Evolutionary conservation across 352 stramenopile genomes (phyloP), one percentile per base, ranked within the genome.

Genomic region (Hyaloperonospora arabidopsidis): DNA sequence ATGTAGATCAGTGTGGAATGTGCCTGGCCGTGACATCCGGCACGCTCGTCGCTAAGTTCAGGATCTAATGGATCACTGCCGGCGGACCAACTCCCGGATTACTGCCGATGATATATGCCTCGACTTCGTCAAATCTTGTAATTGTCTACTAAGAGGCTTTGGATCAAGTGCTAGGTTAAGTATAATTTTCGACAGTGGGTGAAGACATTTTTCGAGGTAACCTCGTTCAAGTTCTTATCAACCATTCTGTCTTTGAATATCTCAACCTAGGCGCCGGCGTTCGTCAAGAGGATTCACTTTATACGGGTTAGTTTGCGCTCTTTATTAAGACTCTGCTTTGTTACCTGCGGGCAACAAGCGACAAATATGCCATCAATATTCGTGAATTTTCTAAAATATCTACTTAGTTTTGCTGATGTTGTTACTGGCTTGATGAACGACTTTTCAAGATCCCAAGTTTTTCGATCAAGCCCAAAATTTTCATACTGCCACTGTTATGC

Each of bases 71-170:
- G 41, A 32, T 34, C 25, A 3, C 21, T 48, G 41, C n/a, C 13
- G 23, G 6, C 41, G 21, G 2, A 48, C 4, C 4, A 2, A 32
- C 2, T 18, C 41, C 6, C 41, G 21, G 2, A 21, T 12, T 34
- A 11, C 41, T 11, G 41, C 21, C 23, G 41, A 21, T 15, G 41
- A 18, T 18, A 35, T 48, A 11, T 48, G 21, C 8, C 21, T 48
- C 23, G 41, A 48, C 41, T 32, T 48, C 12, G 41, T 21, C 21
- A 48, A 34, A 18, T 15, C 34, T 48, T 48, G 41, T 29, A 17
- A 48, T 7, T 34, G 21, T 48, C 18, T 34, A 48, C 41, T 34
- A 12, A 48, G 12, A 21, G 11, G 14, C 12, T 45, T 21, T 44
- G 8, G 15, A 36, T 8, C 19, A 6, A 17, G 49, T 64, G 1